Base-by-base conservation (phyloP, 768 basidiomycete genomes). In the Mycena epipterygia region DNA sequence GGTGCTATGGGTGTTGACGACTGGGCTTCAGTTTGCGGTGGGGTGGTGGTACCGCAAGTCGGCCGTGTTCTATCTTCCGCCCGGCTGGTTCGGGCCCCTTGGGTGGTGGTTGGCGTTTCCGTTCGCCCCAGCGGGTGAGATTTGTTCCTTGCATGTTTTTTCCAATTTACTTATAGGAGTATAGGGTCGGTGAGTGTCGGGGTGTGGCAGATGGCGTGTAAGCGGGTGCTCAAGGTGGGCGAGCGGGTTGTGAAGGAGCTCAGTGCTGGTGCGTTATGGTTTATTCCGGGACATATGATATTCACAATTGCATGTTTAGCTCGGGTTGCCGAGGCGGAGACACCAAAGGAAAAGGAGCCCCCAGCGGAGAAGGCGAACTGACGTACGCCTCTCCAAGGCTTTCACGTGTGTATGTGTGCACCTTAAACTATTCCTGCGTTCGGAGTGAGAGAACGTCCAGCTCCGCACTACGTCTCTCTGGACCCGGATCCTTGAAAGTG, bases 131-230 rank as follows among this genome's bases (percentile, higher is more conserved):
- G 85, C 84, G 77, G 96, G 95, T 94, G 53, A 66, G 89, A 80
- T 17, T n/a, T 41, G 16, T 64, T 59, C 64, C 25, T 68, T 63
- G 19, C 32, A 12, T 56, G 73, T 32, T 30, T 27, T 27, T 51
- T 49, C 27, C 63, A 13, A 41, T 64, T 27, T 41, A 55, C 29
- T 62, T 35, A 23, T 25, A 44, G 59, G 19, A 32, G 25, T 30
- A 21, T 71, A 96, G 97, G 97, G 14, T 94, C 95, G 14, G 93
- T 99, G 68, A 95, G 95, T 74, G 95, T 96, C 46, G 94, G 93
- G 1, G 89, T 95, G 44, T 99, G 97, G 97, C 94, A 96, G 77
- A 95, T 98, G 91, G 94, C 95, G 11, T 97, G 96, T 81, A 91
- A 89, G 72, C 87, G 95, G 58, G 93, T 95, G n/a, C 87, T 98